These are phyloP conservation scores for Globisporangium orthogonon DNA, from an alignment of 352 stramenopile genomes.

Conservation along the genomic window DNA sequence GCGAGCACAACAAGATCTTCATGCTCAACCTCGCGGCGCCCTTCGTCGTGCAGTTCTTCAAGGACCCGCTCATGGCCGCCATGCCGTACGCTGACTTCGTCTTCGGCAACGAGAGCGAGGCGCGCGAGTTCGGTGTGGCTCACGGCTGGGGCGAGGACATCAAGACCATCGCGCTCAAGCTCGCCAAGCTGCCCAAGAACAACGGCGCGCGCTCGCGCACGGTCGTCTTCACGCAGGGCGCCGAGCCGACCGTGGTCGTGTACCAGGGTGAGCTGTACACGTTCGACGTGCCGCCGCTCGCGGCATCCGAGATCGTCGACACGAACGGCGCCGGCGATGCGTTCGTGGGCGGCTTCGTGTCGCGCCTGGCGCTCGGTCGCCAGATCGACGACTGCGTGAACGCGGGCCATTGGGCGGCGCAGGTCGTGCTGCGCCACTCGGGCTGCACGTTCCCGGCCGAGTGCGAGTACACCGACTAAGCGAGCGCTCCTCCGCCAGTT, in stretches of 20 bases:
- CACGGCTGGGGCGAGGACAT: constrained; percentile 89
- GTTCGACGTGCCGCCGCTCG: constrained; percentile 90
- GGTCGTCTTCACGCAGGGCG: constrained; percentile 98
- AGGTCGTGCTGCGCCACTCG: constrained; percentile 95
- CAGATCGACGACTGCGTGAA: constrained; percentile 93
- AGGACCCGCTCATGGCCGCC: constrained; percentile 91
- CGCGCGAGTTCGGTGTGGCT: constrained; percentile 90
- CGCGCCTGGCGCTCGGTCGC: constrained; percentile 84
- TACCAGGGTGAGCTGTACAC: constrained; percentile 89
- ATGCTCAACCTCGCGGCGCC: constrained; percentile 97
- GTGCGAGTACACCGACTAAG: constrained; percentile 90
- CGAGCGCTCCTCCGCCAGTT: not conserved
- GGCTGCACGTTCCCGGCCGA: constrained; percentile 93
- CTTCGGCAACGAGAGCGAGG: constrained; percentile 99
- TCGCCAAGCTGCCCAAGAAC: constrained; percentile 92
- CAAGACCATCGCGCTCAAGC: constrained; percentile 89
- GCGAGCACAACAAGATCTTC: constrained; percentile 93
- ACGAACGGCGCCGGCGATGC: constrained; percentile 98
- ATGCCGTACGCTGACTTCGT: constrained; percentile 97
- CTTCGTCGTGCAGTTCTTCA: constrained; percentile 99
- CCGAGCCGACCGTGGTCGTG: constrained; percentile 95
- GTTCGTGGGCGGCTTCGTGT: constrained; percentile 98
- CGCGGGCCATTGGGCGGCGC: constrained; percentile 95
- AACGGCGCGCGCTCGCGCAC: constrained; percentile 86
- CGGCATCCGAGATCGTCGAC: constrained; percentile 93